A percentile compares a stretch with the other conserved stretches of the same genome.
Evolutionary conservation across 352 stramenopile genomes (phyloP).

Genomic region (Phytopythium mirpurense): DNA sequence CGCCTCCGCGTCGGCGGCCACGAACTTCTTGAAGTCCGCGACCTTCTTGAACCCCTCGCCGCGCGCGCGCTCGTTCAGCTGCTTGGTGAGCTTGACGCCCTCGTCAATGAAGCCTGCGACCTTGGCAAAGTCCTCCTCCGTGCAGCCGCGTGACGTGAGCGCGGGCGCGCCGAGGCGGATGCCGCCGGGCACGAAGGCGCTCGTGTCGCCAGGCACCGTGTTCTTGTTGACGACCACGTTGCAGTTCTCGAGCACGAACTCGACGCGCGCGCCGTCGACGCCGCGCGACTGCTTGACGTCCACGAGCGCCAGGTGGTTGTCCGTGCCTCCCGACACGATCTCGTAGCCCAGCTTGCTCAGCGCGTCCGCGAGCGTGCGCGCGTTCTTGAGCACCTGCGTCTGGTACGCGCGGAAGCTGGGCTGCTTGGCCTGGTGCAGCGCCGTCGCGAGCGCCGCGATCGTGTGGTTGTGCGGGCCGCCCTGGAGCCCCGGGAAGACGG

Average conservation of each 20-base stretch:
- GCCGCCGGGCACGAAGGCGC: slow-evolving; percentile 94
- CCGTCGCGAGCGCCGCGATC: slow-evolving; percentile 98
- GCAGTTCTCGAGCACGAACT: slow-evolving; percentile 94
- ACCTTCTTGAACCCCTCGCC: slow-evolving; percentile 96
- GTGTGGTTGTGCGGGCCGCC: slow-evolving; percentile 99
- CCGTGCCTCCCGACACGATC: slow-evolving; percentile 96
- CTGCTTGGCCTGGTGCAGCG: slow-evolving; percentile 93
- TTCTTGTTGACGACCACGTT: slow-evolving; percentile 99
- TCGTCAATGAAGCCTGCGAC: slow-evolving; percentile 96
- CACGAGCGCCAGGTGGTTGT: slow-evolving; percentile 98
- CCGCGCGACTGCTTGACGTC: slow-evolving; percentile 94
- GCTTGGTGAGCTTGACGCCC: slow-evolving; percentile 90
- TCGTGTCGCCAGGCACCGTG: slow-evolving; percentile 96
- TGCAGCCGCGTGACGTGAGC: slow-evolving; percentile 94
- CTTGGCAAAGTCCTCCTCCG: slow-evolving; percentile 93
- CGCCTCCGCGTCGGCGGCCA: slow-evolving; percentile 45
- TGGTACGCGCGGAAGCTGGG: slow-evolving; percentile 98
- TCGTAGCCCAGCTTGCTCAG: slow-evolving; percentile 92
- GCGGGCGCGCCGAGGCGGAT: slow-evolving; percentile 96
- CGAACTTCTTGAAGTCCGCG: slow-evolving; percentile 82
- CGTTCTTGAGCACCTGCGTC: slow-evolving; percentile 92
- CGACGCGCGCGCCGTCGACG: slow-evolving; percentile 94
- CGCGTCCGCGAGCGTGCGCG: slow-evolving; percentile 82
- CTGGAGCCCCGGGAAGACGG: slow-evolving; percentile 98
- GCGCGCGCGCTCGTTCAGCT: slow-evolving; percentile 87